Conservation (phyloP, 140 eudicot species). For the Senecio squalidus region DNA sequence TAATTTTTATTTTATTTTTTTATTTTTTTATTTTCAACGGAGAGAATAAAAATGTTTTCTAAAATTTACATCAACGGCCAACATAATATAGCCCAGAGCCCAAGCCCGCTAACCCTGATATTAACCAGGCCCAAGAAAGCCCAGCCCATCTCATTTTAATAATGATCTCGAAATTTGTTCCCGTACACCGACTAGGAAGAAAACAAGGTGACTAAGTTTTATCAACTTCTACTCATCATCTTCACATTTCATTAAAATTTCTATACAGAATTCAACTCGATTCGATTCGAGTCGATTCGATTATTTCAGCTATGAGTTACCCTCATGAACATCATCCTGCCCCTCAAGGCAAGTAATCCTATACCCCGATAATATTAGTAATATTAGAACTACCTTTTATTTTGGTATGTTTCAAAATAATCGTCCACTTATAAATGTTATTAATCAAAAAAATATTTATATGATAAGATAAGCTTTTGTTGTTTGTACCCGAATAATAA, state of each 20-base stretch:
- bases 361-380: neutral
- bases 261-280: neutral
- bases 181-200: neutral
- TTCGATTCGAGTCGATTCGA: neutral
- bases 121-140: no score
- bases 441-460: no score
- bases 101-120: no score
- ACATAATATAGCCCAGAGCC: no score
- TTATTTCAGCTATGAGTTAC: neutral
- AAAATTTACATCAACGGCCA: no score
- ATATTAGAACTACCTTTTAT: neutral
- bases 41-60: no score
- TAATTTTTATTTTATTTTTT: no score
- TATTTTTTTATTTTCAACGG: no score
- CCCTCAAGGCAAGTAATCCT: slow-evolving; percentile 9
- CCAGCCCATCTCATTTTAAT: no score
- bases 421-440: neutral
- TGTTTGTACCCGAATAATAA: no score
- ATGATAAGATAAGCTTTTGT: no score
- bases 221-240: neutral
- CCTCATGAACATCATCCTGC: slow-evolving; percentile 8
- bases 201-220: neutral
- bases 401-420: no score
- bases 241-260: neutral
- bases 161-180: neutral